Conservation (phyloP, 2,329 filamentous ascomycete genomes). For the Beauveria rudraprayagi region DNA sequence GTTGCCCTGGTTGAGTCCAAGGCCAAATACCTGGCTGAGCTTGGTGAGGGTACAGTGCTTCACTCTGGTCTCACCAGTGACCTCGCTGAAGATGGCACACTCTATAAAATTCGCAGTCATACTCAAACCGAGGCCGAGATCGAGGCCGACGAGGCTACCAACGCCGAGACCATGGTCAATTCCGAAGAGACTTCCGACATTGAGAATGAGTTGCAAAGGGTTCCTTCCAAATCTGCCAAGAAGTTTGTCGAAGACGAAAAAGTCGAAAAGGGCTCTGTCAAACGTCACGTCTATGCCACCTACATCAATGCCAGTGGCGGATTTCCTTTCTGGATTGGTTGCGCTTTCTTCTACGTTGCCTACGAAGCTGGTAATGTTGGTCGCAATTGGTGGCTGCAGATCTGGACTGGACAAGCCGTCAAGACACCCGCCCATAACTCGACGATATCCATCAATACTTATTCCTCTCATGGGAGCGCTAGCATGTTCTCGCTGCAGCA, state of each 20-base stretch:
- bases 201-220: constrained; percentile 39
- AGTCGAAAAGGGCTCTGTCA: constrained; percentile 63
- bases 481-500: constrained; percentile 42
- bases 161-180: constrained; percentile 41
- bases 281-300: constrained; percentile 54
- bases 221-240: constrained; percentile 45
- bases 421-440: constrained; percentile 1
- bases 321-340: constrained; percentile 48
- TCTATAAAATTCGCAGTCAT: constrained; percentile 50
- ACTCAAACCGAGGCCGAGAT: constrained; percentile 39
- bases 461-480: constrained; percentile 29
- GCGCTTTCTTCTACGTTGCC: constrained; percentile 44
- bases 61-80: constrained; percentile 59
- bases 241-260: constrained; percentile 72
- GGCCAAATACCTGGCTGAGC: constrained; percentile 66
- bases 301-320: constrained; percentile 64
- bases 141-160: constrained; percentile 38
- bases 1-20: constrained; percentile 61
- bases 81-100: constrained; percentile 47
- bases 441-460: constrained; percentile 16
- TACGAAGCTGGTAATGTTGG: constrained; percentile 48
- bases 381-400: constrained; percentile 55
- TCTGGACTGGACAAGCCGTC: constrained; percentile 47
- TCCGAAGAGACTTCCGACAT: constrained; percentile 41
- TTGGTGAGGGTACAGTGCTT: constrained; percentile 59